These are phyloP conservation scores for Hanseniaspora gamundiae DNA, from an alignment of 1,139 yeast species.

Conservation along the genomic window DNA sequence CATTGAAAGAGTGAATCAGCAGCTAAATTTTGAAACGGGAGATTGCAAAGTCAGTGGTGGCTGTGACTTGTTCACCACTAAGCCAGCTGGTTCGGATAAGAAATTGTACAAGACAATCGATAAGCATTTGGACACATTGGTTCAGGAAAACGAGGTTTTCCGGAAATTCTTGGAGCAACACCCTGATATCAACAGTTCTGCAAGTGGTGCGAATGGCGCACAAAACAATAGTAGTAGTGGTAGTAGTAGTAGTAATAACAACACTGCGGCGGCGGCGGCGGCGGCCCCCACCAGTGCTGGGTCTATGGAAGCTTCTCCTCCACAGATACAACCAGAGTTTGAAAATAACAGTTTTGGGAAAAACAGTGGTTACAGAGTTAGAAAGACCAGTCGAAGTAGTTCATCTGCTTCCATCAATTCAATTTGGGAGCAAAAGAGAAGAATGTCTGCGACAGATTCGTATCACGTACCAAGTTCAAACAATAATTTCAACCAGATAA, in stretches of 20 bases:
- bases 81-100: slow-evolving; percentile 81
- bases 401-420: neutral
- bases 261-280: no score
- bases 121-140: slow-evolving; percentile 56
- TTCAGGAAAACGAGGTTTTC: slow-evolving; percentile 37
- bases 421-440: slow-evolving; percentile 27
- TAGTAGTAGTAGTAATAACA: neutral
- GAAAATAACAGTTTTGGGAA: neutral
- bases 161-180: slow-evolving; percentile 21
- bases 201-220: no score
- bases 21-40: slow-evolving; percentile 72
- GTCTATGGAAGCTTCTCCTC: neutral
- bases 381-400: neutral
- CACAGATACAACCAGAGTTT: neutral
- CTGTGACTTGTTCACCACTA: slow-evolving; percentile 87
- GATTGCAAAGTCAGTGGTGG: slow-evolving; percentile 89
- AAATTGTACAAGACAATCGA: slow-evolving; percentile 82
- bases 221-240: no score
- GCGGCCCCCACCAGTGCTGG: no score
- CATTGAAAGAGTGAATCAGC: slow-evolving; percentile 77
- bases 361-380: neutral
- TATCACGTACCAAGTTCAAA: slow-evolving; percentile 6
- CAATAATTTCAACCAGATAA: slow-evolving; percentile 6
- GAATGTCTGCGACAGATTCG: slow-evolving; percentile 22
- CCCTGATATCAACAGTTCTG: slow-evolving; percentile 11